Base-by-base conservation (phyloP, 2,329 filamentous ascomycete species). In the Setomelanomma holmii region DNA sequence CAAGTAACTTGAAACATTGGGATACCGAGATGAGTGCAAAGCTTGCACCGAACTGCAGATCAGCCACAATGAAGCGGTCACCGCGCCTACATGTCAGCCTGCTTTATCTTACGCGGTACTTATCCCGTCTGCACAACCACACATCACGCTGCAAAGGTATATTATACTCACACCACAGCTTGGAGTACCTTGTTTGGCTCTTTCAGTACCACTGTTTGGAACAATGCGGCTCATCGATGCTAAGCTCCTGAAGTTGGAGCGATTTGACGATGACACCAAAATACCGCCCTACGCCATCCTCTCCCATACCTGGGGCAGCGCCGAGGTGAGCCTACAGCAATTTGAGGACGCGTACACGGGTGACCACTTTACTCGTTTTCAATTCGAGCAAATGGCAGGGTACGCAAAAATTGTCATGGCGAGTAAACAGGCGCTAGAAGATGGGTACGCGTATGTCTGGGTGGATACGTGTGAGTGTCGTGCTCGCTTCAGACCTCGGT, bases 271-370 rank as follows among this genome's bases (percentile, higher is more conserved):
- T 23, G 60, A 56, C 6, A 17, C 45, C 1, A 23, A n/a, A 3
- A 24, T 54, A n/a, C 58, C 60, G 3, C 38, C 34, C 1, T 64
- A 63, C 44, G 63, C 59, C n/a, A 64, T 66, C 14, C 53, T 66
- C 1, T 55, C 53, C 5, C 59, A 66, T 40, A 64, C 54, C 1
- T 64, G 59, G 59, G 47, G 49, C 23, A 16, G 19, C 1, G 23
- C 40, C 1, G 61, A 66, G 51, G 40, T 63, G 23, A 56, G 41
- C 7, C 44, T 62, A n/a, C 40, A 60, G 35, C 36, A 62, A 11
- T 60, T 56, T 40, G 33, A 42, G 4, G 12, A 56, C 12, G 4
- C 10, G 6, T 43, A 34, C 36, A 27, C 19, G 23, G 38, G 38
- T 14, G 36, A 41, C 19, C 23, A 41, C 5, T 14, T 12, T 8